Evolutionary conservation across 345 rosid genomes (phyloP).

Genomic region (Eucalyptus melliodora): DNA sequence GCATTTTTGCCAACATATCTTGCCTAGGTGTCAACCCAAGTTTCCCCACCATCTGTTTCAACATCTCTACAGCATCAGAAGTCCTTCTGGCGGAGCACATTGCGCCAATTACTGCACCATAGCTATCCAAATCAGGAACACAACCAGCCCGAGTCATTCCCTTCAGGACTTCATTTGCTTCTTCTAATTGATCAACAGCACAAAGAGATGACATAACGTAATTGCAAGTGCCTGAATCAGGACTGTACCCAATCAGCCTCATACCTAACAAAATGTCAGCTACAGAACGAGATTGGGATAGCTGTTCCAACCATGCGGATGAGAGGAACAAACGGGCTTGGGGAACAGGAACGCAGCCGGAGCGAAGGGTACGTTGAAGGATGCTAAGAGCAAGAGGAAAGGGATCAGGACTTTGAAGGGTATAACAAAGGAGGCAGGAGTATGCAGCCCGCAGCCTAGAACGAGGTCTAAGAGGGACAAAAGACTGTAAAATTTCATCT

Average conservation of each 20-base stretch:
- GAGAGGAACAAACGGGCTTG: slow-evolving; percentile 50
- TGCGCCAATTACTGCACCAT: slow-evolving; percentile 29
- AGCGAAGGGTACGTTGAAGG: slow-evolving; percentile 63
- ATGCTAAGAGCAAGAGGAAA: slow-evolving; percentile 57
- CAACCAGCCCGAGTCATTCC: slow-evolving; percentile 49
- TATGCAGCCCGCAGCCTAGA: slow-evolving; percentile 30
- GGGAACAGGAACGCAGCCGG: slow-evolving; percentile 57
- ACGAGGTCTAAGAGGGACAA: slow-evolving; percentile 48
- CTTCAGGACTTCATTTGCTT: slow-evolving; percentile 55
- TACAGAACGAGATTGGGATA: slow-evolving; percentile 18
- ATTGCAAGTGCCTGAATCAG: slow-evolving; percentile 61
- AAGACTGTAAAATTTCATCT: slow-evolving; percentile 59
- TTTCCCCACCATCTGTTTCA: slow-evolving; percentile 69
- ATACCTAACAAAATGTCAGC: slow-evolving; percentile 31
- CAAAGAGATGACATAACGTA: slow-evolving; percentile 57
- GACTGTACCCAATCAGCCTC: slow-evolving; percentile 56
- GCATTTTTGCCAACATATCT: slow-evolving; percentile 44
- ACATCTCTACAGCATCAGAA: slow-evolving; percentile 31
- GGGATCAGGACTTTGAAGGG: slow-evolving; percentile 50
- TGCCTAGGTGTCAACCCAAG: slow-evolving; percentile 51
- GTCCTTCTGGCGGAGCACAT: slow-evolving; percentile 50
- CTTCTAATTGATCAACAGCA: slow-evolving; percentile 49
- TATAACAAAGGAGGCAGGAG: slow-evolving; percentile 48
- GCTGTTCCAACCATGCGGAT: slow-evolving; percentile 43
- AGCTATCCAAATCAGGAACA: slow-evolving; percentile 67